Percentiles rank a stretch among this genome's conserved stretches.
phyloP scores from a whole-genome alignment of 2,329 filamentous ascomycete genomes.

The Microcyclosporella mali region DNA sequence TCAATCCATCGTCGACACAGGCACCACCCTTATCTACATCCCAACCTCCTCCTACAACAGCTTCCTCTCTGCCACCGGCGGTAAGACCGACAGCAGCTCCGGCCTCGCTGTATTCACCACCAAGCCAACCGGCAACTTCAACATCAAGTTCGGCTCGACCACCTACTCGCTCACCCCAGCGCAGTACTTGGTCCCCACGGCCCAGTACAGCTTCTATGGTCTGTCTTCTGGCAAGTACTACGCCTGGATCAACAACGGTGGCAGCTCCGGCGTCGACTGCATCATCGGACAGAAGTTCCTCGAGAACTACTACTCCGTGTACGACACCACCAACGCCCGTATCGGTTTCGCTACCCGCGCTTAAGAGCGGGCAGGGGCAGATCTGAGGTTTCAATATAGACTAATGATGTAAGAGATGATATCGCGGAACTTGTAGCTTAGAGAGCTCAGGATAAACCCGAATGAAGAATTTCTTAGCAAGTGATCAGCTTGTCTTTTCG shows the following conservation, averaged over 20 bases:
- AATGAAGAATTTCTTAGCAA: no score
- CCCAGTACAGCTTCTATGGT: slow-evolving; percentile 16
- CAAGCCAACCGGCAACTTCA: slow-evolving; percentile 14
- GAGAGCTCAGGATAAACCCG: no score
- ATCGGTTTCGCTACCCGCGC: slow-evolving; percentile 16
- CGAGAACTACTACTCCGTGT: slow-evolving; percentile 20
- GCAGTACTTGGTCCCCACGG: slow-evolving; percentile 14
- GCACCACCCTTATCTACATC: slow-evolving; percentile 36
- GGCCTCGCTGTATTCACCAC: slow-evolving; percentile 15
- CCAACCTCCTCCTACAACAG: slow-evolving; percentile 29
- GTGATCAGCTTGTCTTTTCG: no score
- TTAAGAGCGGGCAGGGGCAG: slow-evolving; percentile 3
- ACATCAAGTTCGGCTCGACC: slow-evolving; percentile 16
- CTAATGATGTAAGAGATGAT: no score
- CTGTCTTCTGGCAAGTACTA: slow-evolving; percentile 16
- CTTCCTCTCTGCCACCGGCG: slow-evolving; percentile 17
- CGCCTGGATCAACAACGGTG: slow-evolving; percentile 18
- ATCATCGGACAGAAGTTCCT: slow-evolving; percentile 20
- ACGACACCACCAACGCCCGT: slow-evolving; percentile 16
- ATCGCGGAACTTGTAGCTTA: no score
- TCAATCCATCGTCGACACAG: slow-evolving; percentile 38
- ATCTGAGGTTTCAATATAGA: not conserved
- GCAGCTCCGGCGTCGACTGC: slow-evolving; percentile 14
- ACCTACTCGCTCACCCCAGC: slow-evolving; percentile 16
- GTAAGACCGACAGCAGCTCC: slow-evolving; percentile 17